Percentiles rank a stretch among this genome's conserved stretches.
Conservation (phyloP, 2,329 filamentous ascomycete genomes). For the Penicillium occitanis region DNA sequence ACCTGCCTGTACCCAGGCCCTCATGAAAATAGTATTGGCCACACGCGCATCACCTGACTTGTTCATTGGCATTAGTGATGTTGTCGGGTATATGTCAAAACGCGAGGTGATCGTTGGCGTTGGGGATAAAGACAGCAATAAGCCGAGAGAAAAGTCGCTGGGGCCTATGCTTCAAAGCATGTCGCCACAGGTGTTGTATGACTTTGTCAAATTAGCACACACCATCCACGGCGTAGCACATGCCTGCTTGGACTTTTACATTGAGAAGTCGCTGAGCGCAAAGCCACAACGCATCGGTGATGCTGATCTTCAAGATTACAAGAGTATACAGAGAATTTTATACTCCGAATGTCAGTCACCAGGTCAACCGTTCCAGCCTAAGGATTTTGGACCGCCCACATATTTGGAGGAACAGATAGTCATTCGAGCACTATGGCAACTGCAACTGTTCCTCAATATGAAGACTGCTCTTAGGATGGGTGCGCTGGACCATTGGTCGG, state of each 20-base stretch:
- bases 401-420: constrained; percentile 14
- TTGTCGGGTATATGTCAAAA: not conserved
- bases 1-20: not conserved
- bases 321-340: not conserved
- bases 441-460: constrained; percentile 9
- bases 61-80: not conserved
- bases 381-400: constrained; percentile 7
- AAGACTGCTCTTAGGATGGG: not conserved
- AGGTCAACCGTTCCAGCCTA: constrained; percentile 10
- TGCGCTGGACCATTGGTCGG: not conserved
- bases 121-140: no score
- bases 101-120: no score
- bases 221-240: constrained; percentile 5
- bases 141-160: not conserved
- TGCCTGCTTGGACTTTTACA: constrained; percentile 10
- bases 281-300: not conserved
- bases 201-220: not conserved
- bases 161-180: not conserved
- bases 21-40: not conserved
- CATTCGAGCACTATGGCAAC: constrained; percentile 6
- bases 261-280: not conserved
- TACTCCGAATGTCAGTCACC: constrained; percentile 3
- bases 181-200: not conserved
- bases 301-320: not conserved
- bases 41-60: not conserved